phyloP scores from a whole-genome alignment of 192 early-diverging fungal genomes.

The Martensiomyces pterosporus region DNA sequence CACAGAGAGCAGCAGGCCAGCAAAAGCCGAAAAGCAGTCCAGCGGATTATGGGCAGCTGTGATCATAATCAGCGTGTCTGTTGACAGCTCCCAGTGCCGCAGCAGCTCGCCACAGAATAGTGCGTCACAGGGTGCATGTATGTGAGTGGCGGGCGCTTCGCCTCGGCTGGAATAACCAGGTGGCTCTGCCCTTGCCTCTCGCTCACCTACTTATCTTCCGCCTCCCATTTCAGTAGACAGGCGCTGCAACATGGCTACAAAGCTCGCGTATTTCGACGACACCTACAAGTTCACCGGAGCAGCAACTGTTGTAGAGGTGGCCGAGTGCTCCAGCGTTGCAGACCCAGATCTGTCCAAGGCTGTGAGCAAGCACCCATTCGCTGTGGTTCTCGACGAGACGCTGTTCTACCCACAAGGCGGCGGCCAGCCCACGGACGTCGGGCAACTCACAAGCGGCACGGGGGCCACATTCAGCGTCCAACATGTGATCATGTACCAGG shows the following conservation, averaged over 20 bases:
- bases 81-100: no score
- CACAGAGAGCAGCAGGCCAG: no score
- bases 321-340: background rate
- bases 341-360: conserved; percentile 1
- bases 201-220: background rate
- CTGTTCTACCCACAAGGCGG: conserved; percentile 32
- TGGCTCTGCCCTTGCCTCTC: no score
- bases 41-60: no score
- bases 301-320: conserved; percentile 5
- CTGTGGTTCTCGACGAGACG: conserved; percentile 15
- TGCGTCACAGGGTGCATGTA: no score
- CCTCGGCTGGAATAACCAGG: no score
- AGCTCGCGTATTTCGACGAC: conserved; percentile 16
- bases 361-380: conserved; percentile 10
- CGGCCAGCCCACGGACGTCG: conserved; percentile 24
- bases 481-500: conserved; percentile 10
- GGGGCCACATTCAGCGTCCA: conserved; percentile 4
- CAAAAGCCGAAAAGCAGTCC: no score
- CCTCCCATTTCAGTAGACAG: no score
- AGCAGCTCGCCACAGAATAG: no score
- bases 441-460: conserved; percentile 1
- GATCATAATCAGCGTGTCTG: no score
- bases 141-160: no score
- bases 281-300: conserved; percentile 12
- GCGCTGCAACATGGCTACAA: conserved; percentile 4